A percentile compares a stretch with the other conserved stretches of the same genome.
Evolutionary conservation across 164 flowering plant species (phyloP).

Genomic region (Vitis rupestris): DNA sequence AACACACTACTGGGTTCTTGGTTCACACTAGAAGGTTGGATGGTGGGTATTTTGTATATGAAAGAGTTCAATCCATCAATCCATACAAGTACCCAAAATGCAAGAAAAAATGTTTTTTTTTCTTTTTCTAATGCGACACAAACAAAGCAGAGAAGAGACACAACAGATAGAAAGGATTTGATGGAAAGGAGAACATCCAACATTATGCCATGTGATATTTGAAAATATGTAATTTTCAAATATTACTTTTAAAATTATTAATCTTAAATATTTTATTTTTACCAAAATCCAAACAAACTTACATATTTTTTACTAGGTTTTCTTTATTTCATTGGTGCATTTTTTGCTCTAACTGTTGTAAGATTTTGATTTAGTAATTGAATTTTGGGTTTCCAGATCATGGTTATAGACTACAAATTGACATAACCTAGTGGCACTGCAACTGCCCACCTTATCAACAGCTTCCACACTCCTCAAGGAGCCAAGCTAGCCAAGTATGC

Average conservation of each 20-base stretch:
- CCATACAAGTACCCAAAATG: too few species aligned
- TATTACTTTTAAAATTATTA: too few species aligned
- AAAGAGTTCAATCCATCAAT: too few species aligned
- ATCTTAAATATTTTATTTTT: too few species aligned
- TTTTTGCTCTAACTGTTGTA: too few species aligned
- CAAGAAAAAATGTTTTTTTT: background rate
- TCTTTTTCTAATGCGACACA: too few species aligned
- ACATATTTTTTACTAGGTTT: background rate
- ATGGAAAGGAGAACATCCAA: too few species aligned
- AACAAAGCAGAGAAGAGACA: too few species aligned
- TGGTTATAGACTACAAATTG: conserved; percentile 45
- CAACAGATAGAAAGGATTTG: too few species aligned
- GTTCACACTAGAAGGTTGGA: conserved; percentile 46
- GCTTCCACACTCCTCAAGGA: conserved; percentile 54
- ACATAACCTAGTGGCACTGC: conserved; percentile 56
- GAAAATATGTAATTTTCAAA: too few species aligned
- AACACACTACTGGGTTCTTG: conserved; percentile 47
- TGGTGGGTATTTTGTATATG: conserved; percentile 10
- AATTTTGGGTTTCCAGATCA: conserved; percentile 21
- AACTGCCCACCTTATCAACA: conserved; percentile 54
- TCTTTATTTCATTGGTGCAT: background rate
- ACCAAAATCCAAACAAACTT: background rate
- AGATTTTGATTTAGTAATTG: background rate
- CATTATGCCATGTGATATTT: too few species aligned
- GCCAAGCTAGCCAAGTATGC: conserved; percentile 43